These are phyloP conservation scores for Xylaria nigripes DNA, from an alignment of 495 filamentous ascomycete species.

Conservation along the genomic window DNA sequence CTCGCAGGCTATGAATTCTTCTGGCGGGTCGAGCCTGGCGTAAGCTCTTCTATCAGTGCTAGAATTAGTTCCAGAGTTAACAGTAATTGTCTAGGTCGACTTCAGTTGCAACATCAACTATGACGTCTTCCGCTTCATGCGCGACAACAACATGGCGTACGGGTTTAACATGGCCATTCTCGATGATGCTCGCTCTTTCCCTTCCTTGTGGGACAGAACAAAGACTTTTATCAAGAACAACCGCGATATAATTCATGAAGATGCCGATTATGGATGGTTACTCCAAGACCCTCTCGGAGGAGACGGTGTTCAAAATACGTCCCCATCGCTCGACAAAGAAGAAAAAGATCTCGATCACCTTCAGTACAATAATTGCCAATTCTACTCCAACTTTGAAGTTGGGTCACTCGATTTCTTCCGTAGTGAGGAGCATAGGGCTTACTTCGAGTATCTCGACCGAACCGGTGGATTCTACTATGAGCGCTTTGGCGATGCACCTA, in stretches of 20 bases:
- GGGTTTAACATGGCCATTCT: slow-evolving; percentile 51
- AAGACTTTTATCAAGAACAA: slow-evolving; percentile 38
- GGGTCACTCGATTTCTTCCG: slow-evolving; percentile 55
- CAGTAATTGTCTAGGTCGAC: slow-evolving; percentile 29
- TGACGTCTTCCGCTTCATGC: slow-evolving; percentile 69
- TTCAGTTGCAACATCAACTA: slow-evolving; percentile 63
- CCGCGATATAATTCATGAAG: slow-evolving; percentile 38
- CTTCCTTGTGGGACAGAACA: slow-evolving; percentile 41
- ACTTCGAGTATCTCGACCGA: slow-evolving; percentile 50
- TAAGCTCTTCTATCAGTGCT: slow-evolving; percentile 17
- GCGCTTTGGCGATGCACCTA: slow-evolving; percentile 57
- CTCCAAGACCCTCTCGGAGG: slow-evolving; percentile 24
- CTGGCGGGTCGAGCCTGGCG: slow-evolving; percentile 63
- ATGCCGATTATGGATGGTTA: slow-evolving; percentile 45
- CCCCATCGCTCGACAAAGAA: slow-evolving; percentile 9
- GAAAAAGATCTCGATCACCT: slow-evolving; percentile 11
- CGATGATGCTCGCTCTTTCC: slow-evolving; percentile 44
- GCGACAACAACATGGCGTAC: slow-evolving; percentile 64
- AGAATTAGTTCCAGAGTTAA: slow-evolving; percentile 2
- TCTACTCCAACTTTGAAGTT: slow-evolving; percentile 58
- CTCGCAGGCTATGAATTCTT: slow-evolving; percentile 64
- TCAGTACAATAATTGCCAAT: slow-evolving; percentile 46
- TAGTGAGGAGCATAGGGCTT: slow-evolving; percentile 45
- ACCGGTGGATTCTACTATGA: slow-evolving; percentile 56
- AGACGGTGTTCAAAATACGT: not conserved